Evolutionary conservation across 352 stramenopile species (phyloP), one percentile per base, ranked within the genome.

Genomic region (Pythium dissotocum): DNA sequence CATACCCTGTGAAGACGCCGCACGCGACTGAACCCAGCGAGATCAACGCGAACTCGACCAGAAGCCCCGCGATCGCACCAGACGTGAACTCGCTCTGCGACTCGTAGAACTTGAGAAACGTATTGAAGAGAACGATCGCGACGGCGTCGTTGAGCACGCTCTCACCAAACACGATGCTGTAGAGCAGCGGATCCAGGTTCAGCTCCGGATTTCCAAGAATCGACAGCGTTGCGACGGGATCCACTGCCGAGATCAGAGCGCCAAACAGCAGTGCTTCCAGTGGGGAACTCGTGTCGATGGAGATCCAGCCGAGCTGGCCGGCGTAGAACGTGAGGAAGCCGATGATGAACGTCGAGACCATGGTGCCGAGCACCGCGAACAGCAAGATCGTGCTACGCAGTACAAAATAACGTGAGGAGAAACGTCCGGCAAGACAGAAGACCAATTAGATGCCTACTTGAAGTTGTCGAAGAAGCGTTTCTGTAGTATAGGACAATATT

Each of bases 401-500:
- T 21, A 12, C 42, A 24, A 56, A 12, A 63, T 18, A 61, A 16
- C 21, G 3, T 24, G 12, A 58, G 8, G 21, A 24, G 32, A 7
- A 46, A 38, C 5, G 28, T 30, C 28, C 4, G 28, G 4, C 28
- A 30, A 30, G 28, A 30, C 28, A 30, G 4, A 30, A 30, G 28
- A 30, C 28, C 28, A 30, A 30, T 2, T 33, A 12, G 33, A 1
- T 38, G 24, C 67, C 48, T 62, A 89, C 83, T 82, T 91, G 76
- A 99, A 96, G 69, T 99, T 99, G 65, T 94, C 79, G 80, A 99
- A 99, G 70, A 99, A 99, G 51, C 90, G 82, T 83, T 97, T 96
- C 73, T 90, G 58, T 42, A 46, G 35, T 24, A 24, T 24, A 24
- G 21, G 21, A 24, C 21, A 24, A 24, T 24, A 24, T 24, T 24